Evolutionary conservation across 2,329 filamentous ascomycete species (phyloP), one percentile per base, ranked within the genome.

Genomic region (Tolypocladium inflatum): DNA sequence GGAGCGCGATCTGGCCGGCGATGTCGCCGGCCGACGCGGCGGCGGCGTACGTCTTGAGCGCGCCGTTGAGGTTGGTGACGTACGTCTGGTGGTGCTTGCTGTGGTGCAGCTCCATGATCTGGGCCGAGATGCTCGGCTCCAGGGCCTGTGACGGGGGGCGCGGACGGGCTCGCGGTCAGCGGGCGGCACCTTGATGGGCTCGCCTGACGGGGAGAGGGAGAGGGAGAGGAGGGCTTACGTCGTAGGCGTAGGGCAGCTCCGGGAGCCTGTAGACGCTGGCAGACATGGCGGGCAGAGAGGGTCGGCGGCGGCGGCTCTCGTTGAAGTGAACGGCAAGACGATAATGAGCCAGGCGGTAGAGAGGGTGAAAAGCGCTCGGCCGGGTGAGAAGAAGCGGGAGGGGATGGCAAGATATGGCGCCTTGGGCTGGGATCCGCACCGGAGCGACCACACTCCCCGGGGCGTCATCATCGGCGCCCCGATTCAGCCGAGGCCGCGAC

Each of bases 51-150:
- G 81, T 78, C 66, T 79, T 74, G 56, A 90, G 76, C 0, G 85
- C 84, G 58, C 77, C 78, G 75, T 91, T 91, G 59, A 92, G 80
- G 70, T 89, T 90, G 61, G 80, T 88, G 62, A 92, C 82, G 72
- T 92, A 92, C 39, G 89, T 81, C 68, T 90, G 85, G 73, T 92
- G 89, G 71, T 92, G 89, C 75, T 90, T 90, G 71, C 77, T 76
- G 75, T 92, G 88, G 71, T 92, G 89, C 55, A 92, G 81, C 72
- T 88, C 84, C 89, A 92, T 92, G 72, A 91, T 92, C 71, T 90
- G 82, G 64, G 77, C 78, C 39, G 87, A 89, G 76, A 92, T 91
- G 74, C 85, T 81, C 11, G 87, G 87, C 71, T 89, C 86, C 55
- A 90, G 77, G 39, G 86, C 87, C 84, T 88, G 62, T 9, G 8